Evolutionary conservation across 2,329 filamentous ascomycete genomes (phyloP), one percentile per base, ranked within the genome.

Genomic region (Teratosphaeria epicoccoides): DNA sequence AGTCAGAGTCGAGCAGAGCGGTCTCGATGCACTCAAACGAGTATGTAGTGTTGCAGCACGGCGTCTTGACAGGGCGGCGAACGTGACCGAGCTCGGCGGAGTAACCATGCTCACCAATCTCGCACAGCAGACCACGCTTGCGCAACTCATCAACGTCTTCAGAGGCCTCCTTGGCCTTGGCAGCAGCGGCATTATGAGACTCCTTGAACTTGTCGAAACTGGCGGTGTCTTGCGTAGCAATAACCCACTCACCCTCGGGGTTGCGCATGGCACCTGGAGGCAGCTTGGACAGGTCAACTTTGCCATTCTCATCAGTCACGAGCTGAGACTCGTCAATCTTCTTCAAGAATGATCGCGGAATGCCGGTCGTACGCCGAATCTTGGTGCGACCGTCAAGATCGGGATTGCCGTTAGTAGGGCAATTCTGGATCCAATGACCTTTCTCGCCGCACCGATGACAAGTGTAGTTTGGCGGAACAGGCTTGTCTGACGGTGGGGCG

Each of bases 1-100:
- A 89, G 79, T 98, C 93, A 80, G 86, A 93, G 77, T 97, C 90
- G 73, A 96, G 91, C 72, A 98, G 84, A 73, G 90, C 88, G 81
- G 95, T 95, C 70, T 93, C 94, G 74, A 98, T 96, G 85, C 93
- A 98, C 70, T 96, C 89, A 81, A 93, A 93, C 80, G 93, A 98
- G 78, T 95, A 98, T 68, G 90, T 96, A 80, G 87, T 94, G 75
- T 87, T 82, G 78, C 93, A 98, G 81, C 93, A 98, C 61, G 93
- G 91, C 67, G 93, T 97, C 81, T 95, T 95, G 79, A 94, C 93
- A 80, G 93, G 91, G 20, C 29, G 46, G n/a, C 33, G 33, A 40
- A 17, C n/a, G n/a, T 40, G 33, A 20, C 33, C 33, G 17, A 17
- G n/a, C 14, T 17, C 33, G 71, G 96, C 88, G 83, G 94, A 84